A percentile compares a stretch with the other conserved stretches of the same genome.
phyloP scores from a whole-genome alignment of 768 basidiomycete species.

The Amanita fuliginea region DNA sequence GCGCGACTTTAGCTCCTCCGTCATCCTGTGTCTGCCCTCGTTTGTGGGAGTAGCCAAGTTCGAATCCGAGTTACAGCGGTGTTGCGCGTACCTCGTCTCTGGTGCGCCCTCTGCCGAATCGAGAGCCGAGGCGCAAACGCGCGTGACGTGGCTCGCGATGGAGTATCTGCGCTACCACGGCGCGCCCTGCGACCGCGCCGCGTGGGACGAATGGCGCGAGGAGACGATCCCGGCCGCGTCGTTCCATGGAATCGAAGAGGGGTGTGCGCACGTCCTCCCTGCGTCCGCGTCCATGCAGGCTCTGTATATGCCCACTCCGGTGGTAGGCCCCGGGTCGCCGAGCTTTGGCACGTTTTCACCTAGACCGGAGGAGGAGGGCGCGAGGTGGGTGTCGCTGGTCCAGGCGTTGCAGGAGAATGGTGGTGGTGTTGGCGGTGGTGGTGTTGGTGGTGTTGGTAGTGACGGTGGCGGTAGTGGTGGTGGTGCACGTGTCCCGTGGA shows the following conservation, averaged over 20 bases:
- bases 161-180: conserved; percentile 57
- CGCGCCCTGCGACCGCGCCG: conserved; percentile 32
- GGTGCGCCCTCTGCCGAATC: conserved; percentile 31
- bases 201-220: conserved; percentile 49
- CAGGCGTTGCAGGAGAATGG: conserved; percentile 23
- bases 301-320: conserved; percentile 38
- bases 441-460: no score
- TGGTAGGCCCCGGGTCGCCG: conserved; percentile 29
- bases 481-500: conserved; percentile 29
- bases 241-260: conserved; percentile 15
- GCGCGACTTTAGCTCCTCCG: conserved; percentile 52
- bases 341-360: conserved; percentile 43
- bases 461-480: no score
- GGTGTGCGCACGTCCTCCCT: conserved; percentile 25
- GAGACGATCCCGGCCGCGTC: conserved; percentile 36
- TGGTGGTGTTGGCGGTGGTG: no score
- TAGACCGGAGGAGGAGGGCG: conserved; percentile 31
- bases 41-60: conserved; percentile 44
- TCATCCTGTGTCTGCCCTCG: conserved; percentile 51
- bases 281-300: conserved; percentile 42
- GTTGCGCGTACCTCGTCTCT: conserved; percentile 51
- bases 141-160: conserved; percentile 54
- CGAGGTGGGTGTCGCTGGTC: conserved; percentile 30
- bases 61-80: conserved; percentile 60
- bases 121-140: conserved; percentile 25